These are phyloP conservation scores for Nitzschia sp. DNA, from an alignment of 108 stramenopile species.

Conservation along the genomic window DNA sequence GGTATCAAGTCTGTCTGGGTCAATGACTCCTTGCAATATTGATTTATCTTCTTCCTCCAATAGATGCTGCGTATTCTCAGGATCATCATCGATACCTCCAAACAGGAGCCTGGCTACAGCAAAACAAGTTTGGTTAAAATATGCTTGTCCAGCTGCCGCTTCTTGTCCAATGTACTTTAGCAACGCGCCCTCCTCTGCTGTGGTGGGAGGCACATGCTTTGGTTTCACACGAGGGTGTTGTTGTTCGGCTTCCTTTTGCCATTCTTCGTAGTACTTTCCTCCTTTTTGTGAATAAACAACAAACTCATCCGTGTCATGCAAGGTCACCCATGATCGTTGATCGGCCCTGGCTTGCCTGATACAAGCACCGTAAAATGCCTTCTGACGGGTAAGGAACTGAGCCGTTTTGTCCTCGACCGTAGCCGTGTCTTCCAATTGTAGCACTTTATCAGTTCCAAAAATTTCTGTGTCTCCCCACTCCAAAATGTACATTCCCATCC, in stretches of 20 bases:
- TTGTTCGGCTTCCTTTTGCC: not conserved
- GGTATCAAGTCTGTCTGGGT: conserved; percentile 14
- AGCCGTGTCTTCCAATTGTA: conserved; percentile 1
- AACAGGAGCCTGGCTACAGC: conserved; percentile 31
- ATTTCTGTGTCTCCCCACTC: conserved; percentile 19
- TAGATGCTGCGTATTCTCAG: not conserved
- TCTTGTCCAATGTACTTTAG: not conserved
- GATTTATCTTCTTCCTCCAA: not conserved
- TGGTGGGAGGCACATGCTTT: not conserved
- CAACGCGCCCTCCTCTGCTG: not conserved
- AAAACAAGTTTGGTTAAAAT: conserved; percentile 18
- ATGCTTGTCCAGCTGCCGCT: not conserved
- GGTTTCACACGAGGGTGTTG: not conserved
- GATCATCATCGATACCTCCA: conserved; percentile 14
- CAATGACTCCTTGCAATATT: not conserved
- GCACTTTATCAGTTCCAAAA: conserved; percentile 1
- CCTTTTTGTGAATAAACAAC: not conserved
- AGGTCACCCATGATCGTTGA: conserved; percentile 8
- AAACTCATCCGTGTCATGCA: conserved; percentile 31
- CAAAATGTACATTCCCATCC: conserved; percentile 20
- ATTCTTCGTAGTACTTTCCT: not conserved
- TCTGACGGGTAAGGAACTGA: conserved; percentile 12
- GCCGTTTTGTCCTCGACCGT: conserved; percentile 5
- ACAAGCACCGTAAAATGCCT: conserved; percentile 21
- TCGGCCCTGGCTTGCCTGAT: conserved; percentile 3